Base-by-base conservation (phyloP, 225 moss, liverwort and hornwort genomes). In the Takakia lepidozioides region DNA sequence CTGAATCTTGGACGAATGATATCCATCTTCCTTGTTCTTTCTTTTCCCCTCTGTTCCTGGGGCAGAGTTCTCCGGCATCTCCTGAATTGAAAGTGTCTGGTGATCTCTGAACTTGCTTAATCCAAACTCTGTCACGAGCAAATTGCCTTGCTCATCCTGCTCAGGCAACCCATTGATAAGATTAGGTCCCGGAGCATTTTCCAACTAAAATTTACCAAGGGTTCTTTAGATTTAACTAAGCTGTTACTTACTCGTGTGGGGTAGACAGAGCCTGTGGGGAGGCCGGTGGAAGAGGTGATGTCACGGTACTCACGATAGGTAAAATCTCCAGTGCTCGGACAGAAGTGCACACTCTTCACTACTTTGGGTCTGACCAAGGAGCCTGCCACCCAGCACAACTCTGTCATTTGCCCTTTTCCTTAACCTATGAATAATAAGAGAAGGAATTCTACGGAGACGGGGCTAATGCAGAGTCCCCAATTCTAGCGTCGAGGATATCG, bases 51-150 rank as follows among this genome's bases (percentile, higher is more conserved):
- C n/a, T n/a, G n/a, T n/a, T n/a, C 89, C 89, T 23, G 89, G 89
- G 25, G 85, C 89, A 29, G 89, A 89, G 51, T 89, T 89, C 68
- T 85, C 89, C 10, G 85, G 89, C 89, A 89, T 89, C 63, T 89
- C 89, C 64, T 89, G 89, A 26, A 89, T 80, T 27, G 89, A 83
- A 41, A 89, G 48, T 21, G 88, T 80, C 52, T 89, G 85, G 48
- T 89, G 85, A 43, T 89, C 85, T 21, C 85, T 71, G 54, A 70
- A 85, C 40, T 80, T 85, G 67, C 79, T 80, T 3, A 89, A 60
- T 24, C 89, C 89, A 38, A 76, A 89, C 45, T 85, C 89, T 28
- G 85, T 85, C 23, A 85, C 82, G 19, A 89, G 52, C 54, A 89
- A 48, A 48, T 89, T 76, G 38, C 89, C 85, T 64, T 68, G 58